Evolutionary conservation across 352 stramenopile species (phyloP), one percentile per base, ranked within the genome.

Genomic region (Plasmopara viticola): DNA sequence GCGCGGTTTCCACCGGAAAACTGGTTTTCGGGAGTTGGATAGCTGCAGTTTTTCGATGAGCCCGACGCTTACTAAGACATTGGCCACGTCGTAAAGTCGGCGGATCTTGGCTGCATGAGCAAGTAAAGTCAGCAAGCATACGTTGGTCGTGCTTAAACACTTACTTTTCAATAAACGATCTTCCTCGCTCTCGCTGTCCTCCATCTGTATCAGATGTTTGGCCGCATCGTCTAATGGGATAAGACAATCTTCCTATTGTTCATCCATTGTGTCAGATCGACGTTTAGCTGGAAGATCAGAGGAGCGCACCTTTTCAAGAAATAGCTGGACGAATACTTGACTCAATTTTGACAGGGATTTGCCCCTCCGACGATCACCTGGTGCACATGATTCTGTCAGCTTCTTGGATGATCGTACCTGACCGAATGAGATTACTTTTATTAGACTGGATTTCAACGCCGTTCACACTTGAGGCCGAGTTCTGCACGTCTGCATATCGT

Each of bases 61-160:
- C 0, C 92, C 90, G 12, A 98, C 76, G 45, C 80, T 92, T 3
- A 94, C 75, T 18, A 98, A 82, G 7, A 98, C 95, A 64, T 99
- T 98, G 9, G 95, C 95, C 62, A 99, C 97, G 53, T 99, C 95
- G 56, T 99, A 99, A 25, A 99, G 80, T 20, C 95, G 80, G 14
- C 95, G 87, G 56, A 98, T 97, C 58, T 98, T 98, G 43, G 94
- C 84, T 94, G 62, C 50, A 1, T n/a, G 52, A 8, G 15, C 25
- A 52, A 39, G 20, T 25, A 1, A 10, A 55, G 44, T 64, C 30
- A 56, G 41, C 6, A 39, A 48, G 55, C 9, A 48, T 20, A 1
- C 14, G 13, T 41, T 12, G 29, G 20, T 29, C 35, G 0, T 13
- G 44, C 25, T 0, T 30, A 17, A 31, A 8, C 38, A 60, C 70